These are phyloP conservation scores for Daldinia decipiens DNA, from an alignment of 495 filamentous ascomycete genomes.

Conservation along the genomic window DNA sequence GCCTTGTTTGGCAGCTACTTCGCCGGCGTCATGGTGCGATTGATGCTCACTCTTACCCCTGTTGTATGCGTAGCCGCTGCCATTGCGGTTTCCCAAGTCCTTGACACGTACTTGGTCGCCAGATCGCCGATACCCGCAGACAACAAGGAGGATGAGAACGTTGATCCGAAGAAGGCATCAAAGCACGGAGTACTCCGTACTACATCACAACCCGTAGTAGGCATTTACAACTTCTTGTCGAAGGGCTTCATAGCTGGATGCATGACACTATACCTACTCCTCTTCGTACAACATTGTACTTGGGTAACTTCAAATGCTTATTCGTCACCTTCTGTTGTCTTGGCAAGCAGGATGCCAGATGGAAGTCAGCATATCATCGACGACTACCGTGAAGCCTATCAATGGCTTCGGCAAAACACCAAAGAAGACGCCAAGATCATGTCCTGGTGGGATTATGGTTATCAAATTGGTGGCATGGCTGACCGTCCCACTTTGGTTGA, in stretches of 20 bases:
- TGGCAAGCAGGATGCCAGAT: constrained; percentile 91
- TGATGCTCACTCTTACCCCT: constrained; percentile 97
- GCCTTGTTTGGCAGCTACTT: constrained; percentile 96
- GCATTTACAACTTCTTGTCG: constrained; percentile 83
- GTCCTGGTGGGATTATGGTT: constrained; percentile 99
- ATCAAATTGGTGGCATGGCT: constrained; percentile 99
- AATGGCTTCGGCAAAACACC: constrained; percentile 99
- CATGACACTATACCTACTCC: constrained; percentile 80
- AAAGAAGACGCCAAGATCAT: constrained; percentile 95
- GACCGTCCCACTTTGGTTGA: constrained; percentile 97
- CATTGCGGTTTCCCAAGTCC: constrained; percentile 84
- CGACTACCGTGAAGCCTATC: constrained; percentile 99
- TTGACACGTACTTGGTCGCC: constrained; percentile 82
- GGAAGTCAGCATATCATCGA: constrained; percentile 99
- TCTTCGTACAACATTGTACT: constrained; percentile 97
- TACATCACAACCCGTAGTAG: constrained; percentile 76
- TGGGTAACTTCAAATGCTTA: constrained; percentile 99
- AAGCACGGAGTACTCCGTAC: constrained; percentile 71
- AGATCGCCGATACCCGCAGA: constrained; percentile 64
- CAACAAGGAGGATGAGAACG: constrained; percentile 59
- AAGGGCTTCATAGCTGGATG: constrained; percentile 77
- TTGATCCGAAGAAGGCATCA: constrained; percentile 61
- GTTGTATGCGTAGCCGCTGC: constrained; percentile 96
- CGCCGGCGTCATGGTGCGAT: constrained; percentile 97
- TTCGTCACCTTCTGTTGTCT: constrained; percentile 95